phyloP scores from a whole-genome alignment of 257 asterid species.

The Lavandula angustifolia region DNA sequence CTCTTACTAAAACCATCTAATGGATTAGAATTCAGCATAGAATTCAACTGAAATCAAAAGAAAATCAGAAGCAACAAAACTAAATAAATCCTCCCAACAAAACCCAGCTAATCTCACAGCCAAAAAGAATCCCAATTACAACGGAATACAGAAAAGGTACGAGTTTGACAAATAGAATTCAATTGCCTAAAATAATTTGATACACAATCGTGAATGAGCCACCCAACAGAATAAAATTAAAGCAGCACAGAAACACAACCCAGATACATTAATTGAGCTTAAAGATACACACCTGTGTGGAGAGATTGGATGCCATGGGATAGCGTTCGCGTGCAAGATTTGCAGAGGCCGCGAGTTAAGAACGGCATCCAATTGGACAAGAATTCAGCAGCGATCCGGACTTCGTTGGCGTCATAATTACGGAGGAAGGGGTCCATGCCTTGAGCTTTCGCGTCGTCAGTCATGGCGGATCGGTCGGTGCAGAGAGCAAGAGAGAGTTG shows the following conservation, averaged over 20 bases:
- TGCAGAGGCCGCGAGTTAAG: conserved; percentile 81
- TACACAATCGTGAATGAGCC: background rate
- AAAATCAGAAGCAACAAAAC: background rate
- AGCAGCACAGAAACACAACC: background rate
- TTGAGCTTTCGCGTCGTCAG: conserved; percentile 26
- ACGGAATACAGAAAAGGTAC: conserved; percentile 7
- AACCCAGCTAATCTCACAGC: background rate
- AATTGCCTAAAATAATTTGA: background rate
- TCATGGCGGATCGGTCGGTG: conserved; percentile 32
- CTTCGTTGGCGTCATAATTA: conserved; percentile 56
- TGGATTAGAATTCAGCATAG: background rate
- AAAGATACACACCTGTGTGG: conserved; percentile 30
- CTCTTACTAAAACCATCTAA: conserved; percentile 7
- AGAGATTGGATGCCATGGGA: conserved; percentile 66
- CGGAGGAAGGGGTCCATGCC: conserved; percentile 53
- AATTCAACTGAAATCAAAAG: background rate
- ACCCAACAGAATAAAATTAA: background rate
- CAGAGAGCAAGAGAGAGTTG: conserved; percentile 9
- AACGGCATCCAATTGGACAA: conserved; percentile 90
- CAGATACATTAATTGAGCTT: background rate
- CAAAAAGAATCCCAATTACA: background rate
- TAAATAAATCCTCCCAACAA: background rate
- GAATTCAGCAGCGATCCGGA: conserved; percentile 75
- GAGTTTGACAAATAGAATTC: background rate
- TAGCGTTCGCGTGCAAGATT: conserved; percentile 48